Evolutionary conservation across 768 basidiomycete species (phyloP).

Genomic region (Imleria badia): DNA sequence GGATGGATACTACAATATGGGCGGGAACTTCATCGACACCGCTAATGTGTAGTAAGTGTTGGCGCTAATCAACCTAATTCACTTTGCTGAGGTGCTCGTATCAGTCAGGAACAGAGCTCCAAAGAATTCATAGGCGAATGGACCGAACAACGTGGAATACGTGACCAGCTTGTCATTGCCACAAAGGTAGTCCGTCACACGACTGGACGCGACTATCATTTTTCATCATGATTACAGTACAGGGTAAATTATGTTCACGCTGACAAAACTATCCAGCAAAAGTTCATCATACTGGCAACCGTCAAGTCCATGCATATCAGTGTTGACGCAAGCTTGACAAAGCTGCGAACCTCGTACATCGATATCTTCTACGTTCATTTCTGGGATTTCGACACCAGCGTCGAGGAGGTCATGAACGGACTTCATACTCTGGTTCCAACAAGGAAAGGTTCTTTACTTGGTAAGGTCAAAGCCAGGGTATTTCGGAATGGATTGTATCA

Average conservation of each 20-base stretch:
- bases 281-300: constrained; percentile 37
- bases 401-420: constrained; percentile 45
- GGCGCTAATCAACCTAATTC: not conserved
- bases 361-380: constrained; percentile 56
- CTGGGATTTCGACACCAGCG: constrained; percentile 44
- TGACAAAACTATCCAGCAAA: constrained; percentile 14
- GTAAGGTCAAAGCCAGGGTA: constrained; percentile 31
- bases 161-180: constrained; percentile 47
- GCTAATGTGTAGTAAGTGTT: constrained; percentile 41
- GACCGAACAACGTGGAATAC: constrained; percentile 40
- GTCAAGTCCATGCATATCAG: constrained; percentile 29
- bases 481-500: constrained; percentile 45
- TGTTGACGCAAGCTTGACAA: constrained; percentile 33
- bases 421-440: constrained; percentile 41
- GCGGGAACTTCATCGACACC: constrained; percentile 50
- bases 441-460: constrained; percentile 44
- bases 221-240: constrained; percentile 7
- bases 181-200: constrained; percentile 34
- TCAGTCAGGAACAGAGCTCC: constrained; percentile 50
- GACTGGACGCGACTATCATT: not conserved
- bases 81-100: not conserved
- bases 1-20: constrained; percentile 40
- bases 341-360: constrained; percentile 55
- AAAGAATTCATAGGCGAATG: constrained; percentile 53
- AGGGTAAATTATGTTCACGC: constrained; percentile 13